Evolutionary conservation across 2,329 filamentous ascomycete species (phyloP), one percentile per base, ranked within the genome.

Genomic region (Dothiorella sarmentorum): DNA sequence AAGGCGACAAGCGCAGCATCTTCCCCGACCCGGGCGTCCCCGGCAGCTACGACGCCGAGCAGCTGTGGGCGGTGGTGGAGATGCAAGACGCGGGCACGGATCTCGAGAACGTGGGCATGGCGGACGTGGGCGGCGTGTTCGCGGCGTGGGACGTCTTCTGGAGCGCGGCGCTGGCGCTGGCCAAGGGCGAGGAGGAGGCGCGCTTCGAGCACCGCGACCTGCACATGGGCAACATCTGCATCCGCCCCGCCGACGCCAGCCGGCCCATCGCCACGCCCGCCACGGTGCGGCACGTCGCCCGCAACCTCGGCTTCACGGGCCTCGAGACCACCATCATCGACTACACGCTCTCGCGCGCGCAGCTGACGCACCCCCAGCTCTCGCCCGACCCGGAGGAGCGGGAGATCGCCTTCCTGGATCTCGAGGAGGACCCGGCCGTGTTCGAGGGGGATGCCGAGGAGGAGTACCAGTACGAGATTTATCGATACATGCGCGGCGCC

Each of bases 201-300:
- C 71, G 77, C 53, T 88, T 87, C 64, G 85, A 88, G 75, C 85
- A 88, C 68, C 80, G 85, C 18, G 85, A 88, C 69, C 71, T 88
- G 3, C 85, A 88, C 69, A 74, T 85, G 33, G 85, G 84, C n/a
- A 88, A 88, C 64, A 80, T 88, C 17, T 87, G 85, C 66, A 80
- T 86, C 44, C 63, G 66, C 7, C 69, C 68, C 64, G 17, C 61
- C 63, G 7, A 37, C 60, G 13, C 60, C 60, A 43, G 29, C 27
- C 20, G 65, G 17, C 62, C 66, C 18, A 64, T 69, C 11, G 61
- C 66, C n/a, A 70, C 69, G 17, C 67, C 60, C 17, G 51, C 67
- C 15, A 64, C 66, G 0, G 45, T 67, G 18, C 63, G 66, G 0
- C n/a, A 65, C 67, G 17, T 69, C 70, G 26, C 64, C 13, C 66